Conservation (phyloP, 1,139 yeast species). For the Candida sp. region DNA sequence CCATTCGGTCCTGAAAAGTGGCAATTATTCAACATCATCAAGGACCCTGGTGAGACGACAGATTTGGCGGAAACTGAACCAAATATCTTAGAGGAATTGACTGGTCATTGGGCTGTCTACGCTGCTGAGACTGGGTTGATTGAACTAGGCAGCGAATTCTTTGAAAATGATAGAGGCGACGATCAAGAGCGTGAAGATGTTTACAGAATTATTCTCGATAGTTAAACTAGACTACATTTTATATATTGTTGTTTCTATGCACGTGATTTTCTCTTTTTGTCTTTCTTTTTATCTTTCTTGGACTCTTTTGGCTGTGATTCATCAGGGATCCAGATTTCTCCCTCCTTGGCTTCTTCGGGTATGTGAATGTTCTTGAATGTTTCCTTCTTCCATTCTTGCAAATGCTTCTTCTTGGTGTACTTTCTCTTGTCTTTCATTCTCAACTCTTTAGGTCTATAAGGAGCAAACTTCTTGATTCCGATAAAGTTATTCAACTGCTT, state of each 20-base stretch:
- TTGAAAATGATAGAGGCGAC: constrained; percentile 12
- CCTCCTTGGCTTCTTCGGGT: constrained; percentile 36
- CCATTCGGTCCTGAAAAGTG: constrained; percentile 54
- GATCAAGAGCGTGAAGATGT: constrained; percentile 13
- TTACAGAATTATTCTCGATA: constrained; percentile 13
- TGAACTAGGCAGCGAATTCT: constrained; percentile 26
- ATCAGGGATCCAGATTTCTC: constrained; percentile 42
- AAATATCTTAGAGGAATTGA: constrained; percentile 38
- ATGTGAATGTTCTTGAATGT: constrained; percentile 67
- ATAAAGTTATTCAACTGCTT: constrained; percentile 79
- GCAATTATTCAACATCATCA: constrained; percentile 49
- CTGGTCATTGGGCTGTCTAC: constrained; percentile 55
- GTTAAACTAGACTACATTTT: no score
- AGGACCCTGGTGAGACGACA: constrained; percentile 52
- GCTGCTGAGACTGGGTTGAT: constrained; percentile 59
- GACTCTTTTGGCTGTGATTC: constrained; percentile 6
- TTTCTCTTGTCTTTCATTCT: constrained; percentile 82
- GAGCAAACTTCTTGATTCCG: constrained; percentile 92
- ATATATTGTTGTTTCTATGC: no score
- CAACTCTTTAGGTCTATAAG: constrained; percentile 81
- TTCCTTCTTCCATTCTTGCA: constrained; percentile 89
- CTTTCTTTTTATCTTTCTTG: no score
- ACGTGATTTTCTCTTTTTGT: no score
- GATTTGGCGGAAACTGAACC: constrained; percentile 41
- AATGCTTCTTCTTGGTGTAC: constrained; percentile 78